Evolutionary conservation across 306 rosid species (phyloP), one percentile per base, ranked within the genome.

Genomic region (Dryas drummondii): DNA sequence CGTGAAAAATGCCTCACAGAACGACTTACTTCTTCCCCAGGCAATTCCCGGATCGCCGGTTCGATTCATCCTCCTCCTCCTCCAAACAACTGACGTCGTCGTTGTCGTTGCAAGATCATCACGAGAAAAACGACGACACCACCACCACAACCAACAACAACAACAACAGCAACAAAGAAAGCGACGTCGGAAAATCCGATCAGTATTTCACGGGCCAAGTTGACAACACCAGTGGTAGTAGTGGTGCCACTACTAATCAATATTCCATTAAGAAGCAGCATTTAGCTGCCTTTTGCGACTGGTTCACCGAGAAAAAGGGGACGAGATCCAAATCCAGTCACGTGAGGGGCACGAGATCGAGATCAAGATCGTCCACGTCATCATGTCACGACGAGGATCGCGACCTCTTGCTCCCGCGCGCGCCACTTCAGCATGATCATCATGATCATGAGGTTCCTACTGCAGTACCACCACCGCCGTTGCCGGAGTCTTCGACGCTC

Each of bases 11-110:
- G 99, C 99, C 99, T 73, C 99, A 94, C 79, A 88, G 91, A 83
- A 76, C 97, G 68, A 94, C 99, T 59, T 94, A 94, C 96, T 74
- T 94, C 88, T 94, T 94, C 78, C 99, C 99, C 16, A 87, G 99
- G 80, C 97, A 92, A 9, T 90, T 92, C 54, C 92, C 93, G 13
- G 97, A 88, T 74, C 84, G 87, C 27, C 78, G 89, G 74, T 84
- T 87, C 40, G 90, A 86, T 52, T 60, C 72, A 7, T 90, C 84
- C 42, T 84, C 68, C 4, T 42, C 93, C 11, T 50, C 74, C 9
- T 78, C 96, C 12, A 90, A 87, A 70, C 89, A 78, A 81, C 71
- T 72, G 49, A 56, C 72, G 32, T 46, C 49, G 9, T 4, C 49
- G 69, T 37, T 4, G 4, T 7, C 10, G 8, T 47, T 42, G 68